Evolutionary conservation across 176 grass and related monocot genomes (phyloP).

Genomic region (Avena eriantha): DNA sequence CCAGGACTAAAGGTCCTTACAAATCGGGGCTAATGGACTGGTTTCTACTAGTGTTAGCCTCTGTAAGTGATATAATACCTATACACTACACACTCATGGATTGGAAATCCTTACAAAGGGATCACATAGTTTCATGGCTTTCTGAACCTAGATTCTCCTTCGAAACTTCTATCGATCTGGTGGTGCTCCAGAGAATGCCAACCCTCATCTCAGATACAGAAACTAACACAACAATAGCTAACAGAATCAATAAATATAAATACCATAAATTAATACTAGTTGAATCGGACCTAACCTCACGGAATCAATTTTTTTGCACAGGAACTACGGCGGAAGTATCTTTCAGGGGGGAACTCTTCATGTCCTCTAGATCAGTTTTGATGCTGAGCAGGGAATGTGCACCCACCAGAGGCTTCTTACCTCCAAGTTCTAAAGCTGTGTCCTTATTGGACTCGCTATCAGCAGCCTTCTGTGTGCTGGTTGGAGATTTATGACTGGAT

Average conservation of each 20-base stretch:
- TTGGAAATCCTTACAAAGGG: constrained; percentile 41
- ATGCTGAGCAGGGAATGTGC: constrained; percentile 73
- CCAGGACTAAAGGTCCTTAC: no score
- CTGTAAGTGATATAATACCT: constrained; percentile 51
- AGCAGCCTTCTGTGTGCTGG: constrained; percentile 43
- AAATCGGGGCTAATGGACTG: no score
- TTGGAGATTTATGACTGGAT: constrained; percentile 43
- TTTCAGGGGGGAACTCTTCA: constrained; percentile 68
- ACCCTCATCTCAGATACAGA: constrained; percentile 55
- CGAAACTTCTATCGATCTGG: neutral
- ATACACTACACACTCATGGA: constrained; percentile 39
- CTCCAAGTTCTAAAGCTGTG: constrained; percentile 57
- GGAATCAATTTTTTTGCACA: constrained; percentile 66
- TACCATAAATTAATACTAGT: constrained; percentile 53
- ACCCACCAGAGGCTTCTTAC: constrained; percentile 68
- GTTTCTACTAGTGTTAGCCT: neutral
- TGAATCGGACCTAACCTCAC: constrained; percentile 37
- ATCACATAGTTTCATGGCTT: constrained; percentile 34
- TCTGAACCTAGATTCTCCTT: constrained; percentile 32
- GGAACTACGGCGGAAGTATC: constrained; percentile 65
- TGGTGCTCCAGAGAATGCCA: constrained; percentile 39
- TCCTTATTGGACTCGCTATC: constrained; percentile 27
- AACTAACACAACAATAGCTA: constrained; percentile 46
- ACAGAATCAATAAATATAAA: constrained; percentile 53
- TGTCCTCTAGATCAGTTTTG: constrained; percentile 59